These are phyloP conservation scores for Aethionema arabicum DNA, from an alignment of 345 rosid species.

Conservation along the genomic window DNA sequence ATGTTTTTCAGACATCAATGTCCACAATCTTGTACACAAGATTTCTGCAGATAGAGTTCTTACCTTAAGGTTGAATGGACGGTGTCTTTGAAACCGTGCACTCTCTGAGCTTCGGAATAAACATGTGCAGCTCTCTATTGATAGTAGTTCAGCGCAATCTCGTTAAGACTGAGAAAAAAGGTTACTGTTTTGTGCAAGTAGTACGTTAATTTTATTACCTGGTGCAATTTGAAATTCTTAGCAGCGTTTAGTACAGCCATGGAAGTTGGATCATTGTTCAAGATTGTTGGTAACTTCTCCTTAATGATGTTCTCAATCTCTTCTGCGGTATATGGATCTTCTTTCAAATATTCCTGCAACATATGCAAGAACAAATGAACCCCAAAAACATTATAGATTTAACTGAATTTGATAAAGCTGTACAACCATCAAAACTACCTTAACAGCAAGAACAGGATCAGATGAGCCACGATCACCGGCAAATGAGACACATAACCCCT, in stretches of 20 bases:
- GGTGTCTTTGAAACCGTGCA: slow-evolving; percentile 77
- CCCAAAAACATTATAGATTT: neutral
- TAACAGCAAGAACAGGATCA: slow-evolving; percentile 85
- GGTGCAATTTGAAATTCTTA: slow-evolving; percentile 72
- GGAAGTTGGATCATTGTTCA: slow-evolving; percentile 65
- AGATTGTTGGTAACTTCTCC: slow-evolving; percentile 55
- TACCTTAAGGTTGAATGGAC: slow-evolving; percentile 71
- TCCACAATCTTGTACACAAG: slow-evolving; percentile 3
- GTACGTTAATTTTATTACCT: slow-evolving; percentile 43
- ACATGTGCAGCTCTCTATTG: slow-evolving; percentile 87
- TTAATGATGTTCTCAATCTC: slow-evolving; percentile 65
- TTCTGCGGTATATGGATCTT: slow-evolving; percentile 74
- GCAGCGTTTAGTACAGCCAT: slow-evolving; percentile 82
- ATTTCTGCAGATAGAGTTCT: neutral
- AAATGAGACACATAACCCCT: slow-evolving; percentile 73
- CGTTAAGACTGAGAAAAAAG: neutral
- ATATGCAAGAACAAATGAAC: slow-evolving; percentile 5
- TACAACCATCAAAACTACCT: slow-evolving; percentile 45
- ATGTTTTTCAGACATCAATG: slow-evolving; percentile 12
- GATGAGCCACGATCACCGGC: slow-evolving; percentile 54
- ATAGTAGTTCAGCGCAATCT: neutral
- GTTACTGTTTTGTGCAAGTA: slow-evolving; percentile 6
- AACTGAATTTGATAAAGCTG: neutral
- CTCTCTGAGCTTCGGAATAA: slow-evolving; percentile 86
- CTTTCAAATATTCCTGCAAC: slow-evolving; percentile 66